Conservation (phyloP, 345 rosid species). For the Eucalyptus pauciflora region DNA sequence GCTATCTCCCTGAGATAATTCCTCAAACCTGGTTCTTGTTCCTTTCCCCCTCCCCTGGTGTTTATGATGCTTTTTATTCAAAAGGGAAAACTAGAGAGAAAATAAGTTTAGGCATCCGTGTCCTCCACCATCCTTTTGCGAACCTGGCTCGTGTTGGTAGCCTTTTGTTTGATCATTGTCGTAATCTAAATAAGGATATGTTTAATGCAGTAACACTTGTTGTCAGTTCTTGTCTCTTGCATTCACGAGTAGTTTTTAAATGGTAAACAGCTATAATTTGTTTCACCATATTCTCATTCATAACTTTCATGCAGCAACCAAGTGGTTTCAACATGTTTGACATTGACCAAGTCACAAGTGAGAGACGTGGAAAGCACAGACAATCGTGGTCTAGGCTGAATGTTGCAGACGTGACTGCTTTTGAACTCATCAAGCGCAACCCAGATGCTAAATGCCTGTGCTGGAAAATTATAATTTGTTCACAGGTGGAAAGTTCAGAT, state of each 20-base stretch:
- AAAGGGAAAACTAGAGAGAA: not conserved
- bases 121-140: not conserved
- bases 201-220: not conserved
- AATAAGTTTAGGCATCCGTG: not conserved
- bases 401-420: constrained; percentile 58
- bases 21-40: not conserved
- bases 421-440: constrained; percentile 35
- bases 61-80: not conserved
- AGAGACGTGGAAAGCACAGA: constrained; percentile 49
- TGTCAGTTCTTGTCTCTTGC: not conserved
- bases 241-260: not conserved
- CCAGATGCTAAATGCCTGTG: constrained; percentile 57
- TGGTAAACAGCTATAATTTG: not conserved
- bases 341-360: constrained; percentile 55
- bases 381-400: constrained; percentile 80
- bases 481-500: constrained; percentile 22
- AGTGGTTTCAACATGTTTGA: constrained; percentile 33
- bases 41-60: not conserved
- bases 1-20: not conserved
- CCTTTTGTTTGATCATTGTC: not conserved
- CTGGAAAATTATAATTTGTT: constrained; percentile 72
- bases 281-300: not conserved
- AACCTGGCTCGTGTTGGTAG: not conserved
- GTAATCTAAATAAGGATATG: not conserved
- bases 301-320: constrained; percentile 26